A percentile compares a stretch with the other conserved stretches of the same genome.
Evolutionary conservation across 129 eudicot genomes (phyloP).

Genomic region (Flaveria trinervia): DNA sequence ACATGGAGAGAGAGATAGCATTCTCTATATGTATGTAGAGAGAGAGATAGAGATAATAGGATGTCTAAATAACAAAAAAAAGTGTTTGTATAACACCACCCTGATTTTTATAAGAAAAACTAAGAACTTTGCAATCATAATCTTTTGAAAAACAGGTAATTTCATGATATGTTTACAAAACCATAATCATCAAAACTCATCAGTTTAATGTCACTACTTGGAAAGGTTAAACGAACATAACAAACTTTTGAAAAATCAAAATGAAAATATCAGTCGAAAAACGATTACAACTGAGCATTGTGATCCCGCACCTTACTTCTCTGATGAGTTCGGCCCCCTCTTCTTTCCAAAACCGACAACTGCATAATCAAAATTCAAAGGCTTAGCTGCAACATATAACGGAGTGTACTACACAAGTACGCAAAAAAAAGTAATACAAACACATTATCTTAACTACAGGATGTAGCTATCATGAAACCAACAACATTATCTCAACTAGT

Average conservation of each 20-base stretch:
- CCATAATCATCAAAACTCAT: neutral
- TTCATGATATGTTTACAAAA: neutral
- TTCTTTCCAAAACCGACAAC: constrained; percentile 64
- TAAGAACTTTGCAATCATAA: neutral
- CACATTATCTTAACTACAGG: neutral
- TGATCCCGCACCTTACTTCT: constrained; percentile 37
- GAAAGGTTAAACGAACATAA: neutral
- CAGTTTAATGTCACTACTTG: neutral
- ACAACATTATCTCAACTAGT: neutral
- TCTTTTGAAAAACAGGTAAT: neutral
- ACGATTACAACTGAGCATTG: neutral
- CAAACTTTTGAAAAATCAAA: constrained; percentile 7
- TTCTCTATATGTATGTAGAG: too few species aligned
- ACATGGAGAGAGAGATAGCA: too few species aligned
- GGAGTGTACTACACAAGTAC: neutral
- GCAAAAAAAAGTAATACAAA: too few species aligned
- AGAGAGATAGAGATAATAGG: too few species aligned
- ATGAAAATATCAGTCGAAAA: neutral
- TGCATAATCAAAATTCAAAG: constrained; percentile 12
- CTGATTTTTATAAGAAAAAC: too few species aligned
- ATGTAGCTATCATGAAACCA: neutral
- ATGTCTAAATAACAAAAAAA: too few species aligned
- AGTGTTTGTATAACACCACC: too few species aligned
- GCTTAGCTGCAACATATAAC: neutral
- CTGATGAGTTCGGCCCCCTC: constrained; percentile 66